A percentile compares a stretch with the other conserved stretches of the same genome.
These are phyloP conservation scores for Clonostachys chloroleuca DNA, from an alignment of 2,329 filamentous ascomycete genomes.

Conservation along the genomic window DNA sequence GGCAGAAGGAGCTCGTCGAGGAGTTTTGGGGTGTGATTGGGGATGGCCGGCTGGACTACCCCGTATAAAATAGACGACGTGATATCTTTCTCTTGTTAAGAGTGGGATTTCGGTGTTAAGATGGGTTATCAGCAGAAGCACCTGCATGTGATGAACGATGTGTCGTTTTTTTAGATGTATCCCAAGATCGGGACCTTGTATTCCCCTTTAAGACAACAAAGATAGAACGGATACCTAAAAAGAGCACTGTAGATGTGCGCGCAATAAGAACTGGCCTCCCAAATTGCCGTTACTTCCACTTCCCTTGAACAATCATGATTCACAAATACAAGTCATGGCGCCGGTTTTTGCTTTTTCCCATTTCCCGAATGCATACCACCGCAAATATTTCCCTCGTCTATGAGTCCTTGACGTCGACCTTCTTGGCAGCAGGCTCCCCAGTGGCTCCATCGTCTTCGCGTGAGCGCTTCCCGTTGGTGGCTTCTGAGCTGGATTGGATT, in stretches of 20 bases:
- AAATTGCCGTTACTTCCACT: too few relatives aligned
- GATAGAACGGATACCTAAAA: not conserved
- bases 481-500: conserved; percentile 35
- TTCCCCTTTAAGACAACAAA: not conserved
- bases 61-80: conserved; percentile 7
- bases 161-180: not conserved
- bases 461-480: conserved; percentile 44
- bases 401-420: conserved; percentile 49
- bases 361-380: not conserved
- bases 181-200: too few relatives aligned
- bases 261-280: too few relatives aligned
- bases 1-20: conserved; percentile 57
- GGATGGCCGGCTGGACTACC: conserved; percentile 45
- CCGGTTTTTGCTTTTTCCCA: not conserved
- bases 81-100: not conserved
- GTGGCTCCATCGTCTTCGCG: conserved; percentile 44
- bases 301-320: too few relatives aligned
- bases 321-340: not conserved
- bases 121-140: not conserved
- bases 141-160: not conserved
- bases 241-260: not conserved
- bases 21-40: conserved; percentile 62
- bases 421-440: conserved; percentile 53
- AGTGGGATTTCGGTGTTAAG: not conserved
- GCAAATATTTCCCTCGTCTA: not conserved